Evolutionary conservation across 202 grass and related monocot species (phyloP).

Genomic region (Eragrostis tef): DNA sequence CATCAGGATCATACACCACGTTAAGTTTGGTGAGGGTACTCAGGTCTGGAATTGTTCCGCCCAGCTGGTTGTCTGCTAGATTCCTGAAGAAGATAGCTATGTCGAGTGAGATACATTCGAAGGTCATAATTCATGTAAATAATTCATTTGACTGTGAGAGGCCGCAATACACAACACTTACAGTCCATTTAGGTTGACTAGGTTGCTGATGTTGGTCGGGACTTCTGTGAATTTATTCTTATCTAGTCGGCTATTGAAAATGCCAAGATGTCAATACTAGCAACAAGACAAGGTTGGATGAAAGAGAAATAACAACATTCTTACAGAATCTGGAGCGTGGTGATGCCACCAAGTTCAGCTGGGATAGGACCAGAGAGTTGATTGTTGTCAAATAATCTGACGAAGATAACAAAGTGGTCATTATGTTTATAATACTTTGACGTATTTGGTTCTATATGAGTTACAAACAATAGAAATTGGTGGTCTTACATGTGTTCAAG

Average conservation of each 20-base stretch:
- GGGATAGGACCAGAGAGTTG: constrained; percentile 73
- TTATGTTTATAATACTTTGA: neutral
- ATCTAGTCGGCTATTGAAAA: constrained; percentile 63
- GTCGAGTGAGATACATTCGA: constrained; percentile 4
- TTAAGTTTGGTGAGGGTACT: constrained; percentile 54
- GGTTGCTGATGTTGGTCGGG: constrained; percentile 60
- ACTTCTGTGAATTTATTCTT: constrained; percentile 61
- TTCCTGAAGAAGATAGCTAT: constrained; percentile 55
- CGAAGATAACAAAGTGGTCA: constrained; percentile 42
- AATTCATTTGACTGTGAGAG: constrained; percentile 8
- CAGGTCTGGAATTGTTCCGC: constrained; percentile 62
- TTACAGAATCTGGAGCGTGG: constrained; percentile 64
- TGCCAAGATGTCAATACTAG: constrained; percentile 35
- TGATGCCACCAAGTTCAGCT: constrained; percentile 50
- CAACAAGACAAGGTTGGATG: constrained; percentile 24
- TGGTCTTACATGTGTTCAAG: constrained; percentile 75
- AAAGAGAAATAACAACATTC: constrained; percentile 39
- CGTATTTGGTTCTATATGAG: neutral
- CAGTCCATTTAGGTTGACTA: constrained; percentile 54
- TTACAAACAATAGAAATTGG: neutral
- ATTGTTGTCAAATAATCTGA: constrained; percentile 86
- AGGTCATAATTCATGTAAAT: neutral
- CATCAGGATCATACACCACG: constrained; percentile 56
- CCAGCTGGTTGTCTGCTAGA: constrained; percentile 70
- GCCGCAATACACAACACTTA: constrained; percentile 51